Conservation (phyloP, 1,284 basidiomycete genomes). For the Pseudozyma sp. region DNA sequence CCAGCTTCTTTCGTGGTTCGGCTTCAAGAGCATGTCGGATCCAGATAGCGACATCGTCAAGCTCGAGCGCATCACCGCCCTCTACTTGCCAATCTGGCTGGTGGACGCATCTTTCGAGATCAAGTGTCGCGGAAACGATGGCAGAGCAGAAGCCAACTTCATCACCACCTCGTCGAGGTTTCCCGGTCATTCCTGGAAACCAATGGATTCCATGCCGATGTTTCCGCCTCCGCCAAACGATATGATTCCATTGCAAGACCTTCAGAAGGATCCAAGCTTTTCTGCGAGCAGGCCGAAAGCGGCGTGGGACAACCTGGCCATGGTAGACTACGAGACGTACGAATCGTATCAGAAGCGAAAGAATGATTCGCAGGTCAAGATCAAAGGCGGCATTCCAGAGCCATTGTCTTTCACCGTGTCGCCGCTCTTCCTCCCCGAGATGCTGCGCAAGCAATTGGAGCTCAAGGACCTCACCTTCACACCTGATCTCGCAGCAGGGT, state of each 20-base stretch:
- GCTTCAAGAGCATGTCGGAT: slow-evolving; percentile 14
- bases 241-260: slow-evolving; percentile 12
- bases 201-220: slow-evolving; percentile 48
- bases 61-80: slow-evolving; percentile 30
- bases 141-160: slow-evolving; percentile 38
- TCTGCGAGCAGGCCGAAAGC: slow-evolving; percentile 4
- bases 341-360: slow-evolving; percentile 24
- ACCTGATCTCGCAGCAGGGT: slow-evolving; percentile 25
- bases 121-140: slow-evolving; percentile 49
- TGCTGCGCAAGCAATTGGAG: slow-evolving; percentile 33
- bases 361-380: slow-evolving; percentile 12
- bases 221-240: slow-evolving; percentile 33
- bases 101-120: slow-evolving; percentile 46
- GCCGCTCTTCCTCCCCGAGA: slow-evolving; percentile 42
- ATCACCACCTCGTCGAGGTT: slow-evolving; percentile 28
- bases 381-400: slow-evolving; percentile 42
- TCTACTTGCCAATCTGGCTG: slow-evolving; percentile 50
- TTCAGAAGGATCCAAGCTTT: slow-evolving; percentile 19
- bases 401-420: slow-evolving; percentile 46
- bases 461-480: slow-evolving; percentile 32
- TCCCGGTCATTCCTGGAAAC: slow-evolving; percentile 49
- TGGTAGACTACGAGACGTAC: slow-evolving; percentile 45
- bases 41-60: slow-evolving; percentile 26
- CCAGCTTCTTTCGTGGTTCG: slow-evolving; percentile 21
- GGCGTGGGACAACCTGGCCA: slow-evolving; percentile 28